Evolutionary conservation across 2,329 filamentous ascomycete species (phyloP).

Genomic region (Aspergillus quadricinctus): DNA sequence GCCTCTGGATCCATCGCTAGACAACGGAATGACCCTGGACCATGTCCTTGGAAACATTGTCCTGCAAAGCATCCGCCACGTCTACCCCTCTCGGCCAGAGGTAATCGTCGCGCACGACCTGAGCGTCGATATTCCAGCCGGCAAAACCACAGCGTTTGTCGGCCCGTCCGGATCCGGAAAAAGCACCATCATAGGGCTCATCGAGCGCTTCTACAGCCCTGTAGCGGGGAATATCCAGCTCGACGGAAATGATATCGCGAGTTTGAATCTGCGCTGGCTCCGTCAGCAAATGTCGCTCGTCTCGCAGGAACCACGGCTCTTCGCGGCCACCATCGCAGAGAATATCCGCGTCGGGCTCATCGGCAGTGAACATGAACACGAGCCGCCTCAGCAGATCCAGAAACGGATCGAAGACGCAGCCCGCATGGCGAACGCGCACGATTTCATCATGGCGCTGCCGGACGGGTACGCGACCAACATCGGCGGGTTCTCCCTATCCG

Average conservation of each 20-base stretch:
- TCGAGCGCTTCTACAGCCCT: conserved; percentile 57
- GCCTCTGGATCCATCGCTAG: conserved; percentile 34
- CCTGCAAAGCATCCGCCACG: conserved; percentile 42
- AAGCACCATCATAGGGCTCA: conserved; percentile 45
- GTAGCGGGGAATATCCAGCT: conserved; percentile 49
- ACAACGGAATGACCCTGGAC: conserved; percentile 20
- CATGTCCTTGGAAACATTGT: conserved; percentile 31
- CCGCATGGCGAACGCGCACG: conserved; percentile 59
- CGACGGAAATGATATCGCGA: conserved; percentile 70
- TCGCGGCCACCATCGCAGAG: conserved; percentile 74
- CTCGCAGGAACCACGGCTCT: conserved; percentile 79
- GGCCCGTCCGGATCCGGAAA: conserved; percentile 49
- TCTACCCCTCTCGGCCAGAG: conserved; percentile 46
- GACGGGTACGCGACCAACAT: not conserved
- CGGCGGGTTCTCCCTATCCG: not conserved
- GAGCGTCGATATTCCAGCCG: conserved; percentile 41
- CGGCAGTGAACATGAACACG: conserved; percentile 65
- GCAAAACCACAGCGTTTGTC: conserved; percentile 54
- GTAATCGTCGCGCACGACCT: conserved; percentile 42
- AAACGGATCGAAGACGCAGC: conserved; percentile 17
- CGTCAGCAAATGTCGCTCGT: conserved; percentile 70
- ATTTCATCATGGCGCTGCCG: conserved; percentile 60
- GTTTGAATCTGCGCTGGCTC: conserved; percentile 60
- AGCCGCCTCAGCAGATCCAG: conserved; percentile 49
- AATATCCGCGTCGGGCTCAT: conserved; percentile 62